Evolutionary conservation across 2,329 filamentous ascomycete genomes (phyloP).

Genomic region (Emergomyces orientalis): DNA sequence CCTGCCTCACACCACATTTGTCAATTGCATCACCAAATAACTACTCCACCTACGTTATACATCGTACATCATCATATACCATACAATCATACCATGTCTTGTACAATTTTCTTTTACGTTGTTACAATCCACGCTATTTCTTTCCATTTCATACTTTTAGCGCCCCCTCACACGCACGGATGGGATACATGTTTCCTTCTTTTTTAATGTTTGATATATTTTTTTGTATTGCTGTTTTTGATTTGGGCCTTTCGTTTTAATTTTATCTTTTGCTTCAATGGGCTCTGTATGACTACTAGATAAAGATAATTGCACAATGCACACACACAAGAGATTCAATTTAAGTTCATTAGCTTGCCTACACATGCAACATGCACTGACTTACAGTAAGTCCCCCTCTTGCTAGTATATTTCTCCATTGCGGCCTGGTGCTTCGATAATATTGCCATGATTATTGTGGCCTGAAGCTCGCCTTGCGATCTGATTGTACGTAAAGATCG

Average conservation of each 20-base stretch:
- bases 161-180: too few relatives aligned
- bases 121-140: background rate
- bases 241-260: background rate
- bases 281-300: background rate
- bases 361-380: background rate
- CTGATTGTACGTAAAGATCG: too few relatives aligned
- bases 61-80: background rate
- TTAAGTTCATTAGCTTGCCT: background rate
- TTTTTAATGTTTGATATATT: background rate
- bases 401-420: too few relatives aligned
- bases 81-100: background rate
- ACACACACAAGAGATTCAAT: background rate
- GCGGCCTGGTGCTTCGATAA: too few relatives aligned
- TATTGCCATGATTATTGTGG: too few relatives aligned
- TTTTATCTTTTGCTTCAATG: background rate
- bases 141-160: background rate
- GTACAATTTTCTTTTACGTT: background rate
- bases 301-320: background rate
- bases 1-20: background rate
- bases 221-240: background rate
- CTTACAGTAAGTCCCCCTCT: too few relatives aligned
- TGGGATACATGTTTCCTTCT: background rate
- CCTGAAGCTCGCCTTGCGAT: too few relatives aligned
- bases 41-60: background rate
- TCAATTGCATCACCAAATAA: background rate